Evolutionary conservation across 352 stramenopile species (phyloP), one percentile per base, ranked within the genome.

Genomic region (Plasmopara halstedii): DNA sequence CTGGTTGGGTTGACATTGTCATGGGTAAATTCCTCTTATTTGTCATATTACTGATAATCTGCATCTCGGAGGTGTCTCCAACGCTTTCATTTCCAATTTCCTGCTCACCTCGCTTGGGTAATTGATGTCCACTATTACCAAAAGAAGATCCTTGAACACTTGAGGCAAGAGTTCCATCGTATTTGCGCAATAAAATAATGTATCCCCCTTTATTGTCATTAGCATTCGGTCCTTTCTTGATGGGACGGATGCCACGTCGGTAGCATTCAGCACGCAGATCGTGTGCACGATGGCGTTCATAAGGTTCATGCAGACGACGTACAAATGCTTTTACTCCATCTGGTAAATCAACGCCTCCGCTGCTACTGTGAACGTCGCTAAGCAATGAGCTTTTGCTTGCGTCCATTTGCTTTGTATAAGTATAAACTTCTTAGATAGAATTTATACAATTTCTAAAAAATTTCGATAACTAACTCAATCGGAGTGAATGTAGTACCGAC

Each of bases 151-250:
- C 32, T 41, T 35, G 27, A 2, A 44, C 49, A 44, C 42, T 42
- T 2, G 61, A 64, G 26, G 13, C 15, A 6, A 5, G 1, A 35
- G 4, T 35, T 17, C 64, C 64, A 54, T 87, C 74, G 42, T 69
- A 68, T 63, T 77, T 72, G 40, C 77, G 72, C 37, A 89, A 52
- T 34, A 89, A 53, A 18, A 78, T 23, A 39, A 89, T 79, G 58
- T 89, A 89, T 13, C 77, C 77, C 59, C 63, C 71, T 68, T 89
- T 89, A 58, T 89, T 89, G 67, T 89, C 77, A 53, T 89, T 89
- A n/a, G 77, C 74, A 36, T 85, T 69, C 3, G 77, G 77, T 1
- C 77, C 77, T 68, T 87, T 89, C 62, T 88, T 89, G 42, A 85
- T 82, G 20, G 77, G 77, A 0, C 77, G 77, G 42, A 89, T 67